Evolutionary conservation across 2,329 filamentous ascomycete genomes (phyloP).

Genomic region (Parascedosporium putredinis): DNA sequence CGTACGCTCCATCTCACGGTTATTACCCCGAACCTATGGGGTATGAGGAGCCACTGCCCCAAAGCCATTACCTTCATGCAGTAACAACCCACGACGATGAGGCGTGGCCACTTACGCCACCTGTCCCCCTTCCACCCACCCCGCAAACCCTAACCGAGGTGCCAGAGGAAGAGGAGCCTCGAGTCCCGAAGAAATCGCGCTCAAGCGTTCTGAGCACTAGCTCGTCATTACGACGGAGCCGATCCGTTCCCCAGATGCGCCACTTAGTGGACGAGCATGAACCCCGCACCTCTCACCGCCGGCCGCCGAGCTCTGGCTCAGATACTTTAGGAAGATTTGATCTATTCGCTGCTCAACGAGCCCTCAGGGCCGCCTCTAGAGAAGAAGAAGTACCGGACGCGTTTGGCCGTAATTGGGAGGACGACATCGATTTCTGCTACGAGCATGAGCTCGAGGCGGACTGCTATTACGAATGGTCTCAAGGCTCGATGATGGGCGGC

Average conservation of each 20-base stretch:
- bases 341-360: constrained; percentile 17
- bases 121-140: constrained; percentile 14
- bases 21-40: not conserved
- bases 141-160: constrained; percentile 42
- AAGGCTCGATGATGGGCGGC: constrained; percentile 40
- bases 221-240: constrained; percentile 42
- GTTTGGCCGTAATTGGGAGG: constrained; percentile 48
- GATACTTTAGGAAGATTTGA: constrained; percentile 40
- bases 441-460: constrained; percentile 58
- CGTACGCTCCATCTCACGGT: constrained; percentile 9
- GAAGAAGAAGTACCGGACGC: constrained; percentile 19
- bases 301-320: constrained; percentile 37
- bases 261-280: constrained; percentile 22
- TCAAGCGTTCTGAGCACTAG: constrained; percentile 35
- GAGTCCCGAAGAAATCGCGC: constrained; percentile 26
- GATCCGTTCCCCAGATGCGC: constrained; percentile 46
- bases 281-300: constrained; percentile 13
- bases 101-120: constrained; percentile 33
- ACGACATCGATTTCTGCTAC: constrained; percentile 62
- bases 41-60: constrained; percentile 14
- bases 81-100: constrained; percentile 30
- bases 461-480: constrained; percentile 57
- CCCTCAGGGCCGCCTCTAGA: constrained; percentile 12
- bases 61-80: constrained; percentile 24
- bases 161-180: constrained; percentile 51